A percentile compares a stretch with the other conserved stretches of the same genome.
These are phyloP conservation scores for Penicillium roqueforti DNA, from an alignment of 495 filamentous ascomycete species.

Conservation along the genomic window DNA sequence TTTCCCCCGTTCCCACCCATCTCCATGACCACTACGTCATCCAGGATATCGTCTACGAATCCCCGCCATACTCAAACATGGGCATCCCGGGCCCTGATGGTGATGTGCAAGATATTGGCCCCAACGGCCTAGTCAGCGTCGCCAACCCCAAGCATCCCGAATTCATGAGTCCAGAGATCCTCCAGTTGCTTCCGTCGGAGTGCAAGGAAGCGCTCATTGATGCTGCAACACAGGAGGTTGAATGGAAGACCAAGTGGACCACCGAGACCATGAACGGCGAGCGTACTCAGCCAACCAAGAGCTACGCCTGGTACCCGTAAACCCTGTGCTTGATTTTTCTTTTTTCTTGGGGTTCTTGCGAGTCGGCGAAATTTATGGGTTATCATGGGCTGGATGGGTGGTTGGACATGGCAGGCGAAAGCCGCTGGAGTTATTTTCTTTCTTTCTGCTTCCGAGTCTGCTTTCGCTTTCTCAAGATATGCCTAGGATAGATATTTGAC, in stretches of 20 bases:
- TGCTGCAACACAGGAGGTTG: conserved; percentile 54
- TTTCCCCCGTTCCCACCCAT: conserved; percentile 59
- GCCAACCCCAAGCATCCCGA: conserved; percentile 38
- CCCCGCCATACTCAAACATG: conserved; percentile 53
- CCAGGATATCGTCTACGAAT: conserved; percentile 63
- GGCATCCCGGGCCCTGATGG: conserved; percentile 64
- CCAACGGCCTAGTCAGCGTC: conserved; percentile 59
- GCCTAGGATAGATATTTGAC: neutral
- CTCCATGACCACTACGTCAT: conserved; percentile 72
- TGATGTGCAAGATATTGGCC: conserved; percentile 53
- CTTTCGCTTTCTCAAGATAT: neutral
- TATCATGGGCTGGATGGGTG: conserved; percentile 17
- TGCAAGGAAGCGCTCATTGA: conserved; percentile 65
- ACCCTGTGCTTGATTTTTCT: neutral
- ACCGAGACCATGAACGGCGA: conserved; percentile 52
- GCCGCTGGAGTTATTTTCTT: conserved; percentile 11
- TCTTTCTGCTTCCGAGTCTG: conserved; percentile 1
- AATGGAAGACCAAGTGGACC: conserved; percentile 72
- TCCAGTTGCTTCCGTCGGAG: conserved; percentile 65
- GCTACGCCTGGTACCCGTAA: conserved; percentile 47
- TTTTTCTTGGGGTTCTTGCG: conserved; percentile 2
- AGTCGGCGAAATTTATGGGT: conserved; percentile 9
- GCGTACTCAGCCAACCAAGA: conserved; percentile 49
- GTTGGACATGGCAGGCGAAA: conserved; percentile 13
- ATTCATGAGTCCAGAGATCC: conserved; percentile 60